phyloP scores from a whole-genome alignment of 306 rosid species.

The Astragalus membranaceus region DNA sequence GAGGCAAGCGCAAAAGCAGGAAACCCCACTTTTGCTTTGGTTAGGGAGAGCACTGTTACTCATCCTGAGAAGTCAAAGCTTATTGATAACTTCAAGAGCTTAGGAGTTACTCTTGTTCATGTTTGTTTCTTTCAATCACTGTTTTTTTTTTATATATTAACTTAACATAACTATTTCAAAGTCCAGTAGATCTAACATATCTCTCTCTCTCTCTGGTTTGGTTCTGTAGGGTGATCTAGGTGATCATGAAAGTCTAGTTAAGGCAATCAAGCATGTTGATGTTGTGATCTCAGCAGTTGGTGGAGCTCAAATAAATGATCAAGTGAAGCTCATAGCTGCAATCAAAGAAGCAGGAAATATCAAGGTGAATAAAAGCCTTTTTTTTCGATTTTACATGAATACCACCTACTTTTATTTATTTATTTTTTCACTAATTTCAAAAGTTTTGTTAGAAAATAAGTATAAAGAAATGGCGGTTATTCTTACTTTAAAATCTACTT shows the following conservation, averaged over 20 bases:
- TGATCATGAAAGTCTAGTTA: slow-evolving; percentile 29
- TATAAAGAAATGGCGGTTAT: no score
- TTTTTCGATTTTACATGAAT: no score
- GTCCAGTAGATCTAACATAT: no score
- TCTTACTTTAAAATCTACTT: no score
- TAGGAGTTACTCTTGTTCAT: slow-evolving; percentile 27
- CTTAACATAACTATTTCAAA: no score
- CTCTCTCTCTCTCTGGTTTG: not conserved
- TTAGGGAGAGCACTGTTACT: slow-evolving; percentile 24
- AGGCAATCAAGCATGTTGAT: slow-evolving; percentile 42
- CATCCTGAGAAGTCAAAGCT: slow-evolving; percentile 27
- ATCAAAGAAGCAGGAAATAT: slow-evolving; percentile 45
- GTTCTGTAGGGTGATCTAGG: slow-evolving; percentile 25
- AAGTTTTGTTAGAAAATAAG: no score
- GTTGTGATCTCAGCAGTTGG: slow-evolving; percentile 32
- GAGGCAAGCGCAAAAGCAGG: slow-evolving; percentile 33
- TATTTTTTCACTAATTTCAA: no score
- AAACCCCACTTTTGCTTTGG: slow-evolving; percentile 29
- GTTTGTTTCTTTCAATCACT: slow-evolving; percentile 4
- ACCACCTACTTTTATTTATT: no score
- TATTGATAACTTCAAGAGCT: slow-evolving; percentile 26
- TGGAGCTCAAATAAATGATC: slow-evolving; percentile 14
- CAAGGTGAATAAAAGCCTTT: slow-evolving; percentile 22
- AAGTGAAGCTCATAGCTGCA: slow-evolving; percentile 35
- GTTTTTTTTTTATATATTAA: no score